Evolutionary conservation across 345 rosid species (phyloP).

Genomic region (Pelargonium nanum): DNA sequence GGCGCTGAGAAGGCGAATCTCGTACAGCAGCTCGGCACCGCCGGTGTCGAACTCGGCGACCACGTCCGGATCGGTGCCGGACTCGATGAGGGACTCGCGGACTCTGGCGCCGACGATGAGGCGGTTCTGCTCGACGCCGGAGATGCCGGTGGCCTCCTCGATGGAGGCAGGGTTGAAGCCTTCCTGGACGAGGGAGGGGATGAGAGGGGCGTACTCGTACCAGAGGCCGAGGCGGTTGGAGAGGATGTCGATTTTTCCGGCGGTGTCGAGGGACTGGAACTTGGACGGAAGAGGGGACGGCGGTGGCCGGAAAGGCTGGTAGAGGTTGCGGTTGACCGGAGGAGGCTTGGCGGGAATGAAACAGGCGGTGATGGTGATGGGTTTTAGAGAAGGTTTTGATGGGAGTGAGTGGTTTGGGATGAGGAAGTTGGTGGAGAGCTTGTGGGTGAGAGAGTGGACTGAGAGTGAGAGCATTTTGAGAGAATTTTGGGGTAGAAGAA

Average conservation of each 20-base stretch:
- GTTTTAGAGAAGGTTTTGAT: too few relatives aligned
- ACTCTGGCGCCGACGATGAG: slow-evolving; percentile 73
- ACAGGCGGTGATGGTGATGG: slow-evolving; percentile 30
- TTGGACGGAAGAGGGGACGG: slow-evolving; percentile 67
- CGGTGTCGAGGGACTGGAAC: slow-evolving; percentile 53
- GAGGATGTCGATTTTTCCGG: slow-evolving; percentile 58
- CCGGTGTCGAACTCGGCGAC: slow-evolving; percentile 50
- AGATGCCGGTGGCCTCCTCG: slow-evolving; percentile 68
- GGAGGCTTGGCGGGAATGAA: slow-evolving; percentile 29
- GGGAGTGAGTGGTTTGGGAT: neutral
- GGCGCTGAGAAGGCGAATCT: slow-evolving; percentile 52
- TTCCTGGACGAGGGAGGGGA: slow-evolving; percentile 61
- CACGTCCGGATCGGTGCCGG: slow-evolving; percentile 44
- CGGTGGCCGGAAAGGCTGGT: slow-evolving; percentile 89
- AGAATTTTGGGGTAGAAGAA: too few relatives aligned
- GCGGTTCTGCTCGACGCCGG: slow-evolving; percentile 79
- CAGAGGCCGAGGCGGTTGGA: slow-evolving; percentile 69
- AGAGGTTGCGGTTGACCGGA: slow-evolving; percentile 25
- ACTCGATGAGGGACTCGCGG: slow-evolving; percentile 50
- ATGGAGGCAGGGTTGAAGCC: slow-evolving; percentile 62
- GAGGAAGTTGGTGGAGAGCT: neutral
- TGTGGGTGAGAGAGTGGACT: neutral
- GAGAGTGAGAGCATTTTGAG: neutral
- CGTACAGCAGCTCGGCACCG: slow-evolving; percentile 73
- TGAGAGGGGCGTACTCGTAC: slow-evolving; percentile 82